Evolutionary conservation across 257 asterid species (phyloP), one percentile per base, ranked within the genome.

Genomic region (Nicotiana noctiflora): DNA sequence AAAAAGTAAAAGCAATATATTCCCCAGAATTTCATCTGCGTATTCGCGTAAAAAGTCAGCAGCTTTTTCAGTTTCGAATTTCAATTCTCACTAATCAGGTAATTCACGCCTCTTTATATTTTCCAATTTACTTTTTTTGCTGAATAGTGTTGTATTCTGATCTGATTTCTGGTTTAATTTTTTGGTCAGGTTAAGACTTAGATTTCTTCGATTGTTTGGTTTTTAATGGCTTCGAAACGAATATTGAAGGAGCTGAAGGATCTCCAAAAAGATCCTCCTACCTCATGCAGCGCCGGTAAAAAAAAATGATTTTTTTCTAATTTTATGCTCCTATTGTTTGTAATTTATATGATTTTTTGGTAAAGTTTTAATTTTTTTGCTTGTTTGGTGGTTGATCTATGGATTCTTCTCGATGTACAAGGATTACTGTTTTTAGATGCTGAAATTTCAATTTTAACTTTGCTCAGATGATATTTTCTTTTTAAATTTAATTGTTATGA

Each of bases 261-360:
- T 74, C 79, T 74, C 40, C 79, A 74, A 37, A 74, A 74, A 51
- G 79, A 74, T 49, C 79, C 79, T 14, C 79, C 79, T 74, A 74
- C 79, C 51, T 74, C 79, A 74, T 74, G 79, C 44, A 74, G 79
- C 79, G 79, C 79, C 25, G 79, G 79, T 74, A 53, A 40, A 6
- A 37, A 37, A 7, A 37, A 37, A 5, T 40, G 32, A 40, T 52
- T 19, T 72, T 13, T 46, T 46, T 46, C 1, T 0, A 14, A 15
- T 5, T 15, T 56, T 1, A 19, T 6, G 77, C 57, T 44, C 2
- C 1, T 63, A 11, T 4, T 29, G 2, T 63, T 63, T 63, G 72
- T 63, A 29, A 5, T 62, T 51, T 18, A 63, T 29, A 15, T 29
- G 72, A 6, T 2, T 29, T 17, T 70, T 21, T 44, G 14, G 59